These are phyloP conservation scores for Cordyceps militaris DNA, from an alignment of 2,329 filamentous ascomycete species.

Conservation along the genomic window DNA sequence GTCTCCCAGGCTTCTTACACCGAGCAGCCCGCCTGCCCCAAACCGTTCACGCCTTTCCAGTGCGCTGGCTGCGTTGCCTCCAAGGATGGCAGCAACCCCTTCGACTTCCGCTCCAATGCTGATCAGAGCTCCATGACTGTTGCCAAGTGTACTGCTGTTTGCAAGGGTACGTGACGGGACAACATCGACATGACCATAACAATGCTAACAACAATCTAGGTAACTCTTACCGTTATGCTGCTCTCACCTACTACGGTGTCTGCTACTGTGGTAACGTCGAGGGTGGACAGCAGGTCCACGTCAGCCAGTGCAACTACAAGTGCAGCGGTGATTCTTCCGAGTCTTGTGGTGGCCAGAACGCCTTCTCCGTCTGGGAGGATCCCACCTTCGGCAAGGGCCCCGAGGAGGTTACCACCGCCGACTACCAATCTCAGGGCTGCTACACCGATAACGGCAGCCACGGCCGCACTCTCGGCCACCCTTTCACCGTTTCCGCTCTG, in stretches of 20 bases:
- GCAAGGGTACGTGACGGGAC: conserved; percentile 35
- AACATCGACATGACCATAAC: not conserved
- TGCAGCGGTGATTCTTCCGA: conserved; percentile 40
- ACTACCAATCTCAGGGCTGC: conserved; percentile 56
- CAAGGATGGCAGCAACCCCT: conserved; percentile 29
- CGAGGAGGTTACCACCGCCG: conserved; percentile 37
- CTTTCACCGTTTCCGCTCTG: conserved; percentile 31
- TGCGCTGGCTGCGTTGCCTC: conserved; percentile 38
- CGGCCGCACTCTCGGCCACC: conserved; percentile 39
- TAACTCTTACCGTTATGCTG: conserved; percentile 44
- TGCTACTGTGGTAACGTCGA: conserved; percentile 48
- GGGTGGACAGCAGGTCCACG: conserved; percentile 42
- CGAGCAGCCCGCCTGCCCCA: conserved; percentile 35
- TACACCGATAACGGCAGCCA: conserved; percentile 39
- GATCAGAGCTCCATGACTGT: conserved; percentile 37
- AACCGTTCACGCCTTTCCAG: conserved; percentile 39
- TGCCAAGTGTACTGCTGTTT: conserved; percentile 40
- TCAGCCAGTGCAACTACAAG: conserved; percentile 51
- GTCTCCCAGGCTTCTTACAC: conserved; percentile 7
- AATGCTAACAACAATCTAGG: conserved; percentile 20
- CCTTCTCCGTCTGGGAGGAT: conserved; percentile 43
- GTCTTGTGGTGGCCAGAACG: conserved; percentile 40
- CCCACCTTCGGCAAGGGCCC: conserved; percentile 39
- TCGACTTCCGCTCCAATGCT: conserved; percentile 35
- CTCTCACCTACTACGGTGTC: conserved; percentile 43